phyloP scores from a whole-genome alignment of 768 basidiomycete genomes.

The Tubosaeta sp. region DNA sequence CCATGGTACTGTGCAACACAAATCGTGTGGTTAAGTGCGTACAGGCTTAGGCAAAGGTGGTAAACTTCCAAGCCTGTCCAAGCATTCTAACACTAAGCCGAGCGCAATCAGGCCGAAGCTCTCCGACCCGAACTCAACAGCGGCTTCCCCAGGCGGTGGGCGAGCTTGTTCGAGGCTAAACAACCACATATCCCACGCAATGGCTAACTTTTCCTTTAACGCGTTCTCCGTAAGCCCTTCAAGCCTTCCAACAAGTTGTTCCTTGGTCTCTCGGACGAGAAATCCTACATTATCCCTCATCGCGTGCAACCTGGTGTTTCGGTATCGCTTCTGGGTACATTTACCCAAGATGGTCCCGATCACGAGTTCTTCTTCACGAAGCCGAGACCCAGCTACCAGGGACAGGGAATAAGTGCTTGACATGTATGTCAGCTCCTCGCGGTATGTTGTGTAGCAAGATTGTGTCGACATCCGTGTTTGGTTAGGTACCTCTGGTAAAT shows the following conservation, averaged over 20 bases:
- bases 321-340: conserved; percentile 58
- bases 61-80: conserved; percentile 40
- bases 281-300: conserved; percentile 56
- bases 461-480: conserved; percentile 11
- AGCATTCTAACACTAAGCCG: conserved; percentile 52
- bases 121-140: conserved; percentile 43
- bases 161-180: conserved; percentile 41
- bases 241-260: conserved; percentile 30
- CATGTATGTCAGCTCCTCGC: conserved; percentile 66
- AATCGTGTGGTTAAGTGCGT: conserved; percentile 1
- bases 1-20: conserved; percentile 17
- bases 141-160: conserved; percentile 10
- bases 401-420: conserved; percentile 64
- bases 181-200: conserved; percentile 66
- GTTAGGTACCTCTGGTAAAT: conserved; percentile 9
- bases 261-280: conserved; percentile 49
- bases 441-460: conserved; percentile 36
- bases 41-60: conserved; percentile 15
- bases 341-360: conserved; percentile 71
- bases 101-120: conserved; percentile 71
- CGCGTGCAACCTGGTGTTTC: conserved; percentile 53
- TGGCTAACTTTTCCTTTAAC: conserved; percentile 39
- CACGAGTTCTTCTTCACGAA: conserved; percentile 72
- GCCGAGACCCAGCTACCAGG: conserved; percentile 46
- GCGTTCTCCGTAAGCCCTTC: conserved; percentile 23